A percentile compares a stretch with the other conserved stretches of the same genome.
Evolutionary conservation across 2,329 filamentous ascomycete genomes (phyloP).

Genomic region (Botrytis tulipae): DNA sequence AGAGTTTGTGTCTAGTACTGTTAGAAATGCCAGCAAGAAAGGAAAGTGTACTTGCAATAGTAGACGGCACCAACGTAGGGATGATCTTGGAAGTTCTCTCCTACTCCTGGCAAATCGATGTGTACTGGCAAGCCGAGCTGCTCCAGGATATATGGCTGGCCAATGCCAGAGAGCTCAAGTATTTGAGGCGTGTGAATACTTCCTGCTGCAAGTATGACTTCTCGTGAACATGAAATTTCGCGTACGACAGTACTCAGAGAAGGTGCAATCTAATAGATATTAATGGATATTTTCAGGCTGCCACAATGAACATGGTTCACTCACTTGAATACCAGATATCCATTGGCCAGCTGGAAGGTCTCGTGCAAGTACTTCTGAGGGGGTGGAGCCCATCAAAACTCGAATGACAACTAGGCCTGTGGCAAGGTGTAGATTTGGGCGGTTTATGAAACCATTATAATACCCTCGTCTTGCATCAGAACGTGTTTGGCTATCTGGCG

Average conservation of each 20-base stretch:
- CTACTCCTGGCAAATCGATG: slow-evolving; percentile 50
- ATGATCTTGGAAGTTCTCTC: slow-evolving; percentile 52
- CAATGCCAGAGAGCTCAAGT: slow-evolving; percentile 52
- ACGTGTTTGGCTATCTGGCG: slow-evolving; percentile 43
- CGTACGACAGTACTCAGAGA: slow-evolving; percentile 27
- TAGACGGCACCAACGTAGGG: slow-evolving; percentile 35
- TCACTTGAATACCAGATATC: slow-evolving; percentile 43
- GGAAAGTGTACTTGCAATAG: slow-evolving; percentile 27
- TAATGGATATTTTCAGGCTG: neutral
- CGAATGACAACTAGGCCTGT: slow-evolving; percentile 43
- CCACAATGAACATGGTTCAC: slow-evolving; percentile 9
- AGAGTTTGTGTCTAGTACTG: slow-evolving; percentile 26
- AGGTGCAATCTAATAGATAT: slow-evolving; percentile 27
- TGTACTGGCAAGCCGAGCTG: slow-evolving; percentile 45
- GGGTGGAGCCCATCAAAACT: slow-evolving; percentile 34
- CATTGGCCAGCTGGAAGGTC: slow-evolving; percentile 22
- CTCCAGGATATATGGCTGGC: slow-evolving; percentile 45
- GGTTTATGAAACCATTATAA: slow-evolving; percentile 40
- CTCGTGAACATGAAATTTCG: slow-evolving; percentile 44
- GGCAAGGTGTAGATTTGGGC: slow-evolving; percentile 43
- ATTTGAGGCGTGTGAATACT: slow-evolving; percentile 52
- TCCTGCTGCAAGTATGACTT: slow-evolving; percentile 53
- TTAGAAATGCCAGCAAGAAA: slow-evolving; percentile 20
- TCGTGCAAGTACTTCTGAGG: slow-evolving; percentile 9
- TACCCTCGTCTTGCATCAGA: slow-evolving; percentile 45